Base-by-base conservation (phyloP, 2,329 filamentous ascomycete genomes). In the Cercospora berteroae region DNA sequence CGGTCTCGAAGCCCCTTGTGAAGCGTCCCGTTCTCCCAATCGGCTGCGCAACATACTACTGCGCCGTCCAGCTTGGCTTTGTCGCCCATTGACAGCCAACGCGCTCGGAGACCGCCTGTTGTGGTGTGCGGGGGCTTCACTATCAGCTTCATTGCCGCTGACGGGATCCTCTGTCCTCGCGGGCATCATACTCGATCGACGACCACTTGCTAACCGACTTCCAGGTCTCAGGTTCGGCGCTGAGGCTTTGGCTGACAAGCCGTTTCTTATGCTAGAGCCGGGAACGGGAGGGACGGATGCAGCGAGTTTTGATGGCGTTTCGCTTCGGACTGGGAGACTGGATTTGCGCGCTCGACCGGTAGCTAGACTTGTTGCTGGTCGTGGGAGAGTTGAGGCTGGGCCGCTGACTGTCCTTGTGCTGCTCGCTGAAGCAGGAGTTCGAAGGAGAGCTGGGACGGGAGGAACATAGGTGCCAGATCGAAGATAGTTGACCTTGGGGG, bases 141-240 rank as follows among this genome's bases (percentile, higher is more conserved):
- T 74, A 33, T 77, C 75, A 8, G 74, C 74, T 44, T 77, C 75
- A 44, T 77, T 74, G 2, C 73, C 74, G 23, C 61, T 63, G 48
- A 55, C 48, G n/a, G 48, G 31, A 23, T 63, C 61, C 62, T 73
- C 73, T 33, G 68, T 60, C 27, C 64, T 67, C 1, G 69, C 59
- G 13, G 70, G 70, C 27, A 73, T 67, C 69, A 74, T 70, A 57
- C 70, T 74, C 33, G 70, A 72, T 27, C 69, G 55, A 39, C 73
- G 67, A 1, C 69, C 68, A 64, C 62, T 72, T 4, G 64, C 64
- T 4, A 67, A 18, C 5, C 66, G 56, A n/a, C 66, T 71, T 8
- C 61, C 56, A 23, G 69, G 55, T 42, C 72, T 67, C 13, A 74
- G 57, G 1, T 68, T 68, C 5, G 73, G 70, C 2, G 70, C 68